Base-by-base conservation (phyloP, 2,329 filamentous ascomycete species). In the Arthrobotrys megalospora region DNA sequence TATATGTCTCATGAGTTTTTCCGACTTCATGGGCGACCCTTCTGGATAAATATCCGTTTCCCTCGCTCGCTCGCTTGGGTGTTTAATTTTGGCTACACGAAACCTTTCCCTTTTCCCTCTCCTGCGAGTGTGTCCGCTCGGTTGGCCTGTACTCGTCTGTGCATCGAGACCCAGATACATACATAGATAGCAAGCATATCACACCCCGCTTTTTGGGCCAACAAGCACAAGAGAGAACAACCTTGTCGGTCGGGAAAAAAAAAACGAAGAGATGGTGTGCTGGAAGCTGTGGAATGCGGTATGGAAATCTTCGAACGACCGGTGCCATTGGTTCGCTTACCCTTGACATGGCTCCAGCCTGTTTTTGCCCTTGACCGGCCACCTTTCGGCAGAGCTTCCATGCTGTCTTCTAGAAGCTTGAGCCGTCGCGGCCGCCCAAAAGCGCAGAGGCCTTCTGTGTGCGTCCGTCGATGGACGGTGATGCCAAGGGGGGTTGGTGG, bases 21-120 rank as follows among this genome's bases (percentile, higher is more conserved):
- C 73, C 73, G 73, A 60, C 32, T 41, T 28, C 28, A 34, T 34
- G 16, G 38, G 24, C 28, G 66, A 50, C 52, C 38, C 62, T 67
- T 78, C 75, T 78, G 67, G 75, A 68, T 78, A 78, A 78, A 78
- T 72, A 72, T 72, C 67, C 67, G 75, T 78, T 70, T 78, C 62
- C 65, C 62, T 78, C 75, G 75, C 75, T 78, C 75, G 75, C 75
- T 78, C 75, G 75, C 67, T 78, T 78, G 75, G 67, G 52, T 77
- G 48, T 73, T 64, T 58, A 63, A 62, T 62, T 70, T 72, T 72
- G 68, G 68, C 67, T 70, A 70, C 67, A 70, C 11, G 16, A 24
- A 19, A 65, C 62, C 45, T 32, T 65, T 47, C 45, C 45, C 11
- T 50, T 38, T 48, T 50, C 62, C 43, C 41, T 64, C 41, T 64